Base-by-base conservation (phyloP, 2,329 filamentous ascomycete genomes). In the Neopestalotiopsis rosae region DNA sequence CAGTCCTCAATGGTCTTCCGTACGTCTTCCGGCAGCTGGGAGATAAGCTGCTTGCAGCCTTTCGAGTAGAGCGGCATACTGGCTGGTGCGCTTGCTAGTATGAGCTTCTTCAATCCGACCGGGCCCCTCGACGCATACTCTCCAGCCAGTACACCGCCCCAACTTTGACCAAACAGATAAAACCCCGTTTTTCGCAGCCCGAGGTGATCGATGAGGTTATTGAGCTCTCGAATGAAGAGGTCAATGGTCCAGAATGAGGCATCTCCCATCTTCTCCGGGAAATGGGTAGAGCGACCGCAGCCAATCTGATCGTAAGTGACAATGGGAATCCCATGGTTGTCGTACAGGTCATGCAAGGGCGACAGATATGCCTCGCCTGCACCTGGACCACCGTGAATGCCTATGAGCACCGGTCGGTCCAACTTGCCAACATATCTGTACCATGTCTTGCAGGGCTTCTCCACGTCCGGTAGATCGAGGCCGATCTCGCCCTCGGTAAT, bases 231-330 rank as follows among this genome's bases (percentile, higher is more conserved):
- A 12, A 65, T 40, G 66, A 74, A 74, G 5, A 74, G 67, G 1
- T 69, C 40, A 10, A 67, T 57, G 13, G 49, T 13, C 71, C 73
- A 74, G 49, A 73, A 73, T 0, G 65, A 30, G 20, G 65, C 20
- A 24, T 74, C 70, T 20, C 71, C 70, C 3, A 57, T 64, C 30
- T 69, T 71, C 1, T 73, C 24, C 0, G 12, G 68, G 9, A 73
- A 67, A 68, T 74, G 72, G 1, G 73, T 74, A 6, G 73, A 74
- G 3, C 34, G 49, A 5, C 61, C 73, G 20, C 69, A 71, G 14
- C 73, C 73, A 10, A 74, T 71, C 42, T 74, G 72, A 62, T 74
- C 73, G 56, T 73, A 73, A 34, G 72, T 70, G 17, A 73, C 14
- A 13, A 73, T 52, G 1, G 72, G 72, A 2, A 69, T n/a, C 4